phyloP scores from a whole-genome alignment of 1,284 basidiomycete species.

The Boletellus deceptivus region DNA sequence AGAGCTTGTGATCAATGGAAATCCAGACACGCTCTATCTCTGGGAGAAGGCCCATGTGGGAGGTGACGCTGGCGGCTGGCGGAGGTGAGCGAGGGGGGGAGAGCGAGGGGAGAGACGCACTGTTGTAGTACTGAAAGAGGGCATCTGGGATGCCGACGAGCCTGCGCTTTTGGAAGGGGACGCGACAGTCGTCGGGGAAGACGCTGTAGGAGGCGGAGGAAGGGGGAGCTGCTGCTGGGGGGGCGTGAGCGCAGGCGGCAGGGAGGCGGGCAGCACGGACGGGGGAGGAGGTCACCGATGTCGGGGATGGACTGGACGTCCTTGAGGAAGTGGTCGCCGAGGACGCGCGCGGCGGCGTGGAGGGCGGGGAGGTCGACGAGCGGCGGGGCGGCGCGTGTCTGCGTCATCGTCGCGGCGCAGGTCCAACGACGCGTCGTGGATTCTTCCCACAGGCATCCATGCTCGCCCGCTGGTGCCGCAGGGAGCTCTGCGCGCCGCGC shows the following conservation, averaged over 20 bases:
- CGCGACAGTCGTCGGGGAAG: slow-evolving; percentile 73
- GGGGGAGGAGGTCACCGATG: slow-evolving; percentile 61
- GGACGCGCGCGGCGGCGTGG: slow-evolving; percentile 60
- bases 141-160: slow-evolving; percentile 80
- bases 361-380: slow-evolving; percentile 61
- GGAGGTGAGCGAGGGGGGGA: slow-evolving; percentile 16
- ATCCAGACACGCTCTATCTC: slow-evolving; percentile 97
- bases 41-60: slow-evolving; percentile 88
- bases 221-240: slow-evolving; percentile 54
- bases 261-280: slow-evolving; percentile 39
- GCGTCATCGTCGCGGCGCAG: slow-evolving; percentile 8
- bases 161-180: slow-evolving; percentile 78
- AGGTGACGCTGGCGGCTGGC: slow-evolving; percentile 56
- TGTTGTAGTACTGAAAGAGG: slow-evolving; percentile 78
- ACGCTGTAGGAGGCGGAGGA: slow-evolving; percentile 76
- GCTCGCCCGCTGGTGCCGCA: slow-evolving; percentile 56
- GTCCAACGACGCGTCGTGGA: background rate
- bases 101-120: slow-evolving; percentile 40
- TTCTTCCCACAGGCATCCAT: background rate
- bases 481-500: slow-evolving; percentile 61
- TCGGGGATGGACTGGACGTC: slow-evolving; percentile 74
- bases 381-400: slow-evolving; percentile 32
- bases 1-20: slow-evolving; percentile 90
- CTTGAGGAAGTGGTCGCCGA: slow-evolving; percentile 66
- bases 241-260: slow-evolving; percentile 7